Evolutionary conservation across 768 basidiomycete genomes (phyloP), one percentile per base, ranked within the genome.

Genomic region (Pulveroboletus sp.): DNA sequence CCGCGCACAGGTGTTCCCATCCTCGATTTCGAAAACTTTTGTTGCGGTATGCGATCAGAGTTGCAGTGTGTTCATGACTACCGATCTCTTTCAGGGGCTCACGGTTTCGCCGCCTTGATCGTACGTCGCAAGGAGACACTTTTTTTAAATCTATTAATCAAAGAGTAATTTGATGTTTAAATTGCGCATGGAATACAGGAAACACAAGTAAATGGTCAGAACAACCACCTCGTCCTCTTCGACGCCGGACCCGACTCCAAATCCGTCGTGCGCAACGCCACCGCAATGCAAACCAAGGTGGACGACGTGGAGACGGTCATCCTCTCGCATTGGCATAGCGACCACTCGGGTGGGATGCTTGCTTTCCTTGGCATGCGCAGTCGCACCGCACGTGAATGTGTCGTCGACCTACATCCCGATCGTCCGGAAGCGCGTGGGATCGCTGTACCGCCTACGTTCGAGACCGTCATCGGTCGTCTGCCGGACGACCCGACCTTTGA

Each of bases 161-260:
- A n/a, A n/a, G n/a, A n/a, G 27, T 27, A 27, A 9, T 11, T 29
- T 29, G 27, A 29, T 5, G 9, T 11, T 29, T 9, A 11, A 29
- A 29, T n/a, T n/a, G n/a, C n/a, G n/a, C n/a, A n/a, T n/a, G n/a
- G n/a, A n/a, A n/a, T 3, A 32, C 60, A 84, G 82, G 78, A 86
- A 74, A 87, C 83, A 3, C 73, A 77, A 49, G 65, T 75, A 11
- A 57, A 72, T 20, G 81, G 69, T 19, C 64, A 72, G 35, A 46
- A 64, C 49, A 59, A 72, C 4, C 77, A 80, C 45, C 68, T 75
- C n/a, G 82, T 81, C 14, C 74, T 93, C 31, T 90, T 94, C 61
- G 91, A 94, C 68, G 84, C 87, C 14, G 91, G 91, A 0, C 91
- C 90, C 9, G 90, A 93, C 60, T 79, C 80, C 14, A 72, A 71